Conservation (phyloP, 225 moss, liverwort and hornwort genomes). For the Neckera pumila region DNA sequence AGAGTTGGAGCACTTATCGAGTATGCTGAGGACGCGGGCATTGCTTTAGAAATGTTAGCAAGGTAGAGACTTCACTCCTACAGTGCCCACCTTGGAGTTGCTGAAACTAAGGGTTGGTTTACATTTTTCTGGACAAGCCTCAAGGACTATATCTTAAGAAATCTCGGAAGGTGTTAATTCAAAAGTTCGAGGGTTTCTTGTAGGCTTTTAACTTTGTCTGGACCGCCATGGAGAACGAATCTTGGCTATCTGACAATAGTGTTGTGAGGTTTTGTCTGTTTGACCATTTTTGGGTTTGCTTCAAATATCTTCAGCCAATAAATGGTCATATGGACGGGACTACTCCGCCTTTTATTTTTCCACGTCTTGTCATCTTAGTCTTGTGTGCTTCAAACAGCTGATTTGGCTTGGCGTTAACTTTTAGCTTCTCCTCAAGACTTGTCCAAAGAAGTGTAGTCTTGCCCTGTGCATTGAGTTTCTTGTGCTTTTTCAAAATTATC, state of each 20-base stretch:
- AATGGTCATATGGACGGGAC: not conserved
- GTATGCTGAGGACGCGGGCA: slow-evolving; percentile 30
- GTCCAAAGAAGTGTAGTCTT: not conserved
- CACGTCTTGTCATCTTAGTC: not conserved
- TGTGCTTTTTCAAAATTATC: no score
- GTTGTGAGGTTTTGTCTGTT: no score
- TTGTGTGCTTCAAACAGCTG: not conserved
- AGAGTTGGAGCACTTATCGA: slow-evolving; percentile 63
- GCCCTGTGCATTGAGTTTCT: not conserved
- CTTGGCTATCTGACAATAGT: not conserved
- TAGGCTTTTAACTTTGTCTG: not conserved
- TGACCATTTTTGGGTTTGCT: not conserved
- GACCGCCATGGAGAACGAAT: not conserved
- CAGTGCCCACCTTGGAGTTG: not conserved
- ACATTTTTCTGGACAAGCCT: not conserved
- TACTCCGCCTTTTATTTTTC: not conserved
- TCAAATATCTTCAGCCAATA: not conserved
- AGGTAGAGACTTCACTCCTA: slow-evolving; percentile 12
- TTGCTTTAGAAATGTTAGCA: slow-evolving; percentile 32
- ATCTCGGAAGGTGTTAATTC: not conserved
- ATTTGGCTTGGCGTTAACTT: not conserved
- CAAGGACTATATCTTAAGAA: not conserved
- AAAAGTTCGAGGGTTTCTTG: not conserved
- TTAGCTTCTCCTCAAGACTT: not conserved
- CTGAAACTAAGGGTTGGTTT: not conserved